Evolutionary conservation across 169 alveolate genomes (phyloP).

Genomic region (Plasmodium gonderi): DNA sequence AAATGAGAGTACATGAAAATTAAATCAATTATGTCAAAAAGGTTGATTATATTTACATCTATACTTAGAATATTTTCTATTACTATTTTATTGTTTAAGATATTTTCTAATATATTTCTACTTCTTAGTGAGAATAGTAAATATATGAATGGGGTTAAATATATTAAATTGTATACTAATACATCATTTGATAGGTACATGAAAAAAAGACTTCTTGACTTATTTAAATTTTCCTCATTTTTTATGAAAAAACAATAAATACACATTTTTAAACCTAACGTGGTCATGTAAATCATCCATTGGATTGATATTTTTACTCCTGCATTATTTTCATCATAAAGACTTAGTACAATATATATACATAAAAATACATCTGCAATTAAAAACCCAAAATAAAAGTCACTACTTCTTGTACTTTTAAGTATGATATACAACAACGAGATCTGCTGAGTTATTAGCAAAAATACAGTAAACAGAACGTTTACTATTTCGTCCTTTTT

Average conservation of each 20-base stretch:
- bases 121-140: constrained; percentile 60
- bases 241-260: constrained; percentile 35
- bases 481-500: constrained; percentile 60
- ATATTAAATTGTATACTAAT: constrained; percentile 40
- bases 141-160: constrained; percentile 58
- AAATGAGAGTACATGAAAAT: constrained; percentile 54
- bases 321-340: constrained; percentile 53
- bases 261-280: constrained; percentile 27
- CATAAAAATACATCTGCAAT: constrained; percentile 41
- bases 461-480: constrained; percentile 42
- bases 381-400: constrained; percentile 10
- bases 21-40: constrained; percentile 52
- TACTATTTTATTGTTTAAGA: constrained; percentile 35
- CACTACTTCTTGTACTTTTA: constrained; percentile 1
- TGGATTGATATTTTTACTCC: constrained; percentile 57
- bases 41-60: constrained; percentile 59
- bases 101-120: constrained; percentile 58
- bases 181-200: constrained; percentile 36
- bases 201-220: not conserved
- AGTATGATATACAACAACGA: constrained; percentile 21
- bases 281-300: constrained; percentile 68
- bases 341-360: constrained; percentile 29
- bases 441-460: constrained; percentile 24
- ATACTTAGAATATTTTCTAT: constrained; percentile 52
- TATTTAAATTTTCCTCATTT: not conserved